Conservation (phyloP, 129 eudicot species). For the Dittrichia graveolens region DNA sequence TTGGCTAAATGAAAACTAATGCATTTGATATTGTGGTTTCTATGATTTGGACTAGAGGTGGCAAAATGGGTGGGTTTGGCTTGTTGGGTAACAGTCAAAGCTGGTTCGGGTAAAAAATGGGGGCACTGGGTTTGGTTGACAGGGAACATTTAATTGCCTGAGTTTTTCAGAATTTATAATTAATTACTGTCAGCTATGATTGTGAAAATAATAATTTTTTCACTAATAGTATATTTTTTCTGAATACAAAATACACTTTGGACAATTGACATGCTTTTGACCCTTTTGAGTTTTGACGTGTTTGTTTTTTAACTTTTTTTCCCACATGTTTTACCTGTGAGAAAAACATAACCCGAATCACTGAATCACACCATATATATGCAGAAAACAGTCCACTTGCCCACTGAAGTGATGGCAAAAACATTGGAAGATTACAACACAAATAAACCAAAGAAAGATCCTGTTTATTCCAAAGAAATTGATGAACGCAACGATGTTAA, state of each 20-base stretch:
- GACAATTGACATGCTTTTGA: too few species aligned
- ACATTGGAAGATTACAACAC: conserved; percentile 54
- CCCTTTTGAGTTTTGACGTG: not conserved
- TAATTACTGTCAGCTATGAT: not conserved
- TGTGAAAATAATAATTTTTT: not conserved
- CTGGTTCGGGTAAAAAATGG: not conserved
- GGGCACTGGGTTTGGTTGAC: not conserved
- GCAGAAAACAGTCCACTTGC: conserved; percentile 67
- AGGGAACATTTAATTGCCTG: not conserved
- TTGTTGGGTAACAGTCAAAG: not conserved
- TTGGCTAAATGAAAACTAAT: too few species aligned
- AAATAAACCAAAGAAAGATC: conserved; percentile 32
- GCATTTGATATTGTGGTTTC: conserved; percentile 11
- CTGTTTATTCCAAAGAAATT: conserved; percentile 21
- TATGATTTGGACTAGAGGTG: not conserved
- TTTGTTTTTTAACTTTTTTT: not conserved
- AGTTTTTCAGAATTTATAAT: not conserved
- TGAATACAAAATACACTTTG: not conserved
- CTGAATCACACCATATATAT: not conserved
- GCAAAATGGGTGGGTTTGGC: not conserved
- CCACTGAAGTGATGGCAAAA: conserved; percentile 81
- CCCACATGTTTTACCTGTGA: not conserved
- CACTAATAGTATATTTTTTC: not conserved
- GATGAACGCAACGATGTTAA: conserved; percentile 19
- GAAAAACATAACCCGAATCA: not conserved